Conservation (phyloP, 208 protist genomes). For the Endotrypanum monterogeii region DNA sequence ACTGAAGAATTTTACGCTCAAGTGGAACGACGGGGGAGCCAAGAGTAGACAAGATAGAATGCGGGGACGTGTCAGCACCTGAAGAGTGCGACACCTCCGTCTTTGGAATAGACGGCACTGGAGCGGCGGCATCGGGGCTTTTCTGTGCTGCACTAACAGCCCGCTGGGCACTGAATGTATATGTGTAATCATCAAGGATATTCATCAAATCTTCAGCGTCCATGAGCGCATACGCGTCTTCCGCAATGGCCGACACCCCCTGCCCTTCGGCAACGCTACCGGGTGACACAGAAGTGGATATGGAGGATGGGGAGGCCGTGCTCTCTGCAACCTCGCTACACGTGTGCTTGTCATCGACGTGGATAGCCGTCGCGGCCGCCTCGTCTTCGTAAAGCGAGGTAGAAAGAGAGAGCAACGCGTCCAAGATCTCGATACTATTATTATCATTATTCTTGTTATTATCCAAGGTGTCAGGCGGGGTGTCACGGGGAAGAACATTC, state of each 20-base stretch:
- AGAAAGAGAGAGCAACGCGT: constrained; percentile 18
- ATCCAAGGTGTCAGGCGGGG: neutral
- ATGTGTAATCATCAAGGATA: constrained; percentile 1
- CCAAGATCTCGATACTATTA: constrained; percentile 3
- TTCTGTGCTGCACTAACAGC: neutral
- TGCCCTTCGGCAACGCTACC: neutral
- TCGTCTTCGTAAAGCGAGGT: constrained; percentile 28
- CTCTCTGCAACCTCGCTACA: neutral
- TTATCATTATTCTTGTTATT: too few relatives aligned
- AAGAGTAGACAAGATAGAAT: constrained; percentile 1
- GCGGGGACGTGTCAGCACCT: neutral
- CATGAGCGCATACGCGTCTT: constrained; percentile 19
- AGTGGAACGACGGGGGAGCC: constrained; percentile 15
- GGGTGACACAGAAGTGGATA: neutral
- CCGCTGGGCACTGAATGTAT: neutral
- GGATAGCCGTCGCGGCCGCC: constrained; percentile 3
- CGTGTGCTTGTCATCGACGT: neutral
- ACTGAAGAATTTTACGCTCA: constrained; percentile 20
- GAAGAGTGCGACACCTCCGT: neutral
- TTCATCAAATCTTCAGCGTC: constrained; percentile 17
- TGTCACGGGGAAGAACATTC: neutral
- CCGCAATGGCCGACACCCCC: neutral
- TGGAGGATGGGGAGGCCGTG: neutral
- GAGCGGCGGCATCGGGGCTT: neutral
- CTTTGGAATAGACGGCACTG: neutral